Evolutionary conservation across 371 early-diverging fungal species (phyloP), one percentile per base, ranked within the genome.

Genomic region (Funneliformis caledonium): DNA sequence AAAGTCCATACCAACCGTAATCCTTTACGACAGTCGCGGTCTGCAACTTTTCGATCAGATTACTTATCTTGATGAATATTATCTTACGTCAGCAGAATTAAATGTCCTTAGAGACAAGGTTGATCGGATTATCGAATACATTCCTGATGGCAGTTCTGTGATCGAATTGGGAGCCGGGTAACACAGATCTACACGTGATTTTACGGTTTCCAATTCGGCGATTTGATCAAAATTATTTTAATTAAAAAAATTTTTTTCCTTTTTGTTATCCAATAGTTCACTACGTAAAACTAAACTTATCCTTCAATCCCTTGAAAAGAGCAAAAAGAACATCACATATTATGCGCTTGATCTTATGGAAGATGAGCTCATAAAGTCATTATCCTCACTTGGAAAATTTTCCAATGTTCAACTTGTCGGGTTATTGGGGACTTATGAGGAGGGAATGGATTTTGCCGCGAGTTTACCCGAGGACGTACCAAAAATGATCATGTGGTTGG

Each of bases 341-440:
- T 96, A 94, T 83, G 97, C 97, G n/a, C 86, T 97, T n/a, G 97
- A 97, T 82, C 91, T 97, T 47, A 94, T 94, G 83, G 91, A 92
- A 22, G 84, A 89, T 26, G 95, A 96, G 50, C 86, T 97, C n/a
- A 89, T 90, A 48, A 88, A 90, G 83, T 88, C 90, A 8, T 84
- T 90, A 81, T 82, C 83, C 12, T 80, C 82, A 10, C 77, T 90
- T 12, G 86, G 85, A 11, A 76, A 86, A 7, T 93, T 89, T 84
- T 79, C 85, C 43, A 90, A 92, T 80, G 88, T 96, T 80, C 83
- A 89, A 56, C 88, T 94, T 60, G 86, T 91, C 47, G 97, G 96
- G 5, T 87, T 97, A n/a, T 89, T 93, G 80, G 97, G 97, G 50
- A 96, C 96, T 2, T 97, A 96, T 83, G 95, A 96, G 69, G 94